A percentile compares a stretch with the other conserved stretches of the same genome.
These are phyloP conservation scores for Didymella lethalis DNA, from an alignment of 2,329 filamentous ascomycete genomes.

Conservation along the genomic window DNA sequence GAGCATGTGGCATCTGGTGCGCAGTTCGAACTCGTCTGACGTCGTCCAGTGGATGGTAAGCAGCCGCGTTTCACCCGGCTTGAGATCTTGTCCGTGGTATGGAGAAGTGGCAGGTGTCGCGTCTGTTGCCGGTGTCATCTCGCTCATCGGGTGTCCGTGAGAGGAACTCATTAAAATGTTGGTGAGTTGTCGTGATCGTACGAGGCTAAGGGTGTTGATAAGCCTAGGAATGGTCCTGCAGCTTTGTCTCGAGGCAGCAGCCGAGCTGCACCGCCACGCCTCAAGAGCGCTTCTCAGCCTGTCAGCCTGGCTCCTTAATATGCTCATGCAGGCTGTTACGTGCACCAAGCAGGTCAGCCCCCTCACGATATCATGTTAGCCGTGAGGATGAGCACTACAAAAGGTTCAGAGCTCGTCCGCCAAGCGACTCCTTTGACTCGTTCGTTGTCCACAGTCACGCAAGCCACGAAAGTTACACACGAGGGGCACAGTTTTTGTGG, in stretches of 20 bases:
- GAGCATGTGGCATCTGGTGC: background rate
- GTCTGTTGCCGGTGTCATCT: background rate
- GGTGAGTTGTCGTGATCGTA: background rate
- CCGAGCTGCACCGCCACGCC: background rate
- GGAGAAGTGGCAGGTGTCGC: background rate
- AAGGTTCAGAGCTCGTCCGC: background rate
- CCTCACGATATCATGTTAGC: background rate
- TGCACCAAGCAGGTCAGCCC: background rate
- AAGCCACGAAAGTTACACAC: background rate
- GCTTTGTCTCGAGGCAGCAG: background rate
- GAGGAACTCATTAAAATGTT: background rate
- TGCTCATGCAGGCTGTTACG: background rate
- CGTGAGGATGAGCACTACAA: background rate
- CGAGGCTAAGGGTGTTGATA: background rate
- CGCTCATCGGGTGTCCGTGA: too few species aligned
- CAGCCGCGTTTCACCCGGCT: constrained; percentile 3
- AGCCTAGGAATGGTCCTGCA: too few species aligned
- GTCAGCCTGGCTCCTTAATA: too few species aligned
- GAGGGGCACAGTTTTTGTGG: constrained; percentile 1
- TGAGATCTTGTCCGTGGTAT: background rate
- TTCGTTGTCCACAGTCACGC: background rate
- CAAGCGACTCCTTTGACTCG: background rate
- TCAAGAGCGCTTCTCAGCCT: background rate
- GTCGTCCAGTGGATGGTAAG: constrained; percentile 1
- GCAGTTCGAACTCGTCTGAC: background rate